Evolutionary conservation across 176 grass and related monocot genomes (phyloP), one percentile per base, ranked within the genome.

Genomic region (Bolboschoenus planiculmis): DNA sequence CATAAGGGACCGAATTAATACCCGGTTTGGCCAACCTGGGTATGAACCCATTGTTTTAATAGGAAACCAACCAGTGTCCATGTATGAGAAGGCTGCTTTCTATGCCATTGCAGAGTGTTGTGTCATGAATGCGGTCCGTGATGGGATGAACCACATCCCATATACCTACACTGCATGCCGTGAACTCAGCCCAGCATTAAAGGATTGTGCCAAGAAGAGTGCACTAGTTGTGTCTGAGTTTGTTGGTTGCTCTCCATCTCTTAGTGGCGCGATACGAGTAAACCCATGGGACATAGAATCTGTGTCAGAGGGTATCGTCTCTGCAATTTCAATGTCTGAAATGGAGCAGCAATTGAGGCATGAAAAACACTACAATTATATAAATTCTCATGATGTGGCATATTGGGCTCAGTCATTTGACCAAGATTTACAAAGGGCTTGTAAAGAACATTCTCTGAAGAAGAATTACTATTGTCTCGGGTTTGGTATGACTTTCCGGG

Each of bases 111-210:
- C 90, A 13, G 87, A 92, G 11, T 92, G 87, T 23, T 92, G 85
- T 39, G 58, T 92, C 5, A 73, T 92, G 46, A 89, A 66, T 84
- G 57, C 78, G 7, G 50, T 92, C 6, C 83, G 85, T 75, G 90
- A 92, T 75, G 90, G 90, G 24, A 62, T 92, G 78, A 92, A 87
- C 60, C 78, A 76, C 1, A 77, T 89, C 20, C 85, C 90, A 30
- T 92, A 89, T 82, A 81, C 84, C 71, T 92, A 92, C 85, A 92
- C 87, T 0, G 85, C 63, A 30, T 89, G 85, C 81, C 77, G 90
- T 15, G 70, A 92, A 63, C 84, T 76, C 76, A 33, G 15, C 7
- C 66, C 66, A 18, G 39, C 13, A 37, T 30, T 31, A 13, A 27
- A 70, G 7, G 85, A 27, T 21, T 29, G 8, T 26, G 74, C 4